Evolutionary conservation across 441 rosid genomes (phyloP), one percentile per base, ranked within the genome.

Genomic region (Populus hybrid): DNA sequence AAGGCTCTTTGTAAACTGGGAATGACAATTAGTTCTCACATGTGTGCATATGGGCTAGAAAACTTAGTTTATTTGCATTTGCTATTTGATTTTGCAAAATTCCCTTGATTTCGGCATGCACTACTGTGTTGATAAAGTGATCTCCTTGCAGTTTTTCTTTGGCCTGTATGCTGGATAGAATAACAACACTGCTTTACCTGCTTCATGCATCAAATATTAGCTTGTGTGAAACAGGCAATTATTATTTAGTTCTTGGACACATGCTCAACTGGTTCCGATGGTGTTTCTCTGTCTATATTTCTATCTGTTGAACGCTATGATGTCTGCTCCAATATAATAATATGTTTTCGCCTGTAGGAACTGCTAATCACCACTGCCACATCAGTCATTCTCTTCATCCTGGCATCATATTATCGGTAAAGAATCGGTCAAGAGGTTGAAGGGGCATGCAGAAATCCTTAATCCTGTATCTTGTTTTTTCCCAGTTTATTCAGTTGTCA

Each of bases 391-490:
- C 94, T 95, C 73, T 91, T 78, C 77, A 82, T 95, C 63, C 71
- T 91, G 84, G 97, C 91, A 66, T 89, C 98, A 0, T 95, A 81
- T 75, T 93, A 91, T 82, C 86, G 97, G 67, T 30, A 34, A 34
- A 28, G 50, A 21, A 91, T 81, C 86, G 95, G 67, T 30, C 34
- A 34, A 34, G 59, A 21, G 66, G 28, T 30, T 3, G 64, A 67
- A 32, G 32, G 63, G n/a, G 10, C 9, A 7, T 69, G 20, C 54
- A 65, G 79, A 34, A 35, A 32, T 32, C 28, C 38, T 36, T 68
- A 38, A 50, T 6, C 2, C 26, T 1, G 69, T 69, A 46, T 10
- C 10, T 70, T 6, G 57, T 78, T 76, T 76, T 32, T 68, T 67
- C 16, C 35, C 20, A 66, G 66, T 77, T 40, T 24, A 34, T 75